Conservation (phyloP, 2,329 filamentous ascomycete genomes). For the Fusarium concolor region DNA sequence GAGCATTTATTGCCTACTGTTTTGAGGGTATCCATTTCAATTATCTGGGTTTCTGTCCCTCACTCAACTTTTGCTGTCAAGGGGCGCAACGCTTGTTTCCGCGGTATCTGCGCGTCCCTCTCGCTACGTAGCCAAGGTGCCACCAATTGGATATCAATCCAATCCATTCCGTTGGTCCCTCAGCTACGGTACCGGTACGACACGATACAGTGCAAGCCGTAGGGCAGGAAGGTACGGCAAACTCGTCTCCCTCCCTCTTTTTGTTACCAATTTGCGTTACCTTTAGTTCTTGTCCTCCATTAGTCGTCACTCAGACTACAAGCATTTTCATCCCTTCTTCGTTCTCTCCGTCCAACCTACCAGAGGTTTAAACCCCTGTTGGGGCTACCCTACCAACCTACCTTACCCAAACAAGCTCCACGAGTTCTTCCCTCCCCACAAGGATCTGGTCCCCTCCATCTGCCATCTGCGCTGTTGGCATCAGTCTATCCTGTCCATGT, state of each 20-base stretch:
- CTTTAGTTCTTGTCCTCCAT: conserved; percentile 26
- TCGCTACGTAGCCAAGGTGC: conserved; percentile 21
- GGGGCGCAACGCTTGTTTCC: conserved; percentile 23
- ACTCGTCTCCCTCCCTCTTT: conserved; percentile 36
- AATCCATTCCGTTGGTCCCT: conserved; percentile 28
- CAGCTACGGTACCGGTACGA: conserved; percentile 13
- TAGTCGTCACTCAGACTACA: conserved; percentile 18
- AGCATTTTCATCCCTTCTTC: conserved; percentile 21
- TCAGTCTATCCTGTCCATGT: conserved; percentile 41
- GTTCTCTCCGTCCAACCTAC: conserved; percentile 3
- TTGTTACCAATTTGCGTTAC: conserved; percentile 14
- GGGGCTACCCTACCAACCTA: conserved; percentile 5
- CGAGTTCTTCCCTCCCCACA: conserved; percentile 41
- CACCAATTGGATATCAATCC: conserved; percentile 33
- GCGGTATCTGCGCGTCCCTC: conserved; percentile 24
- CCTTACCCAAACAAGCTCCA: conserved; percentile 30
- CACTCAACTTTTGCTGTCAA: not conserved
- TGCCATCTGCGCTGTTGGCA: conserved; percentile 26
- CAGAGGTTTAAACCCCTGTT: conserved; percentile 18
- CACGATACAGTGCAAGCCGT: conserved; percentile 34
- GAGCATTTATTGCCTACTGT: conserved; percentile 5
- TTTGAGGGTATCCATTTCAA: conserved; percentile 14
- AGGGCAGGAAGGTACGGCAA: conserved; percentile 23
- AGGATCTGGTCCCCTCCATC: conserved; percentile 34
- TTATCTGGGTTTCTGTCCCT: conserved; percentile 1